Evolutionary conservation across 768 basidiomycete species (phyloP), one percentile per base, ranked within the genome.

Genomic region (Royoungia palumana): DNA sequence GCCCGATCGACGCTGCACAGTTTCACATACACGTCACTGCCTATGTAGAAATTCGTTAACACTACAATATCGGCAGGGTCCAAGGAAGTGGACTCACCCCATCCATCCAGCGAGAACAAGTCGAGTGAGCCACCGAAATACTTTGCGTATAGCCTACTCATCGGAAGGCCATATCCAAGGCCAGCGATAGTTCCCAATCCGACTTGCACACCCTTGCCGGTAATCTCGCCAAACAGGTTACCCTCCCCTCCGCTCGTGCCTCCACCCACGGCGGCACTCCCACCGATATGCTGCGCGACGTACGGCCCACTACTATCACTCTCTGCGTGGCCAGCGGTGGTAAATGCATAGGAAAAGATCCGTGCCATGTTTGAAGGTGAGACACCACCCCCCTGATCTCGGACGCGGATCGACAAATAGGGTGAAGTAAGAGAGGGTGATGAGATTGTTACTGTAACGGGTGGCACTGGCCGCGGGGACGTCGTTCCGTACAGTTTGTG

Each of bases 321-420:
- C 19, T 71, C 73, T 6, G 62, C 56, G 36, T 76, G 70, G 6
- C 82, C 85, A 4, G 89, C 90, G 5, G 92, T 93, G 5, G 91
- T 93, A 64, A 93, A 94, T 6, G 89, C 89, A 65, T 94, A 94
- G 16, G 90, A 91, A 68, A 94, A 94, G 47, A 94, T 87, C 38
- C 81, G 79, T 17, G 77, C 71, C 76, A 93, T 80, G 64, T 93
- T 80, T 10, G 76, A 70, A 3, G 83, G 83, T 0, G 83, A 76
- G 27, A 94, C 83, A 8, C 92, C 92, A 10, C 92, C 92, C 4
- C 92, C 92, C 58, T 90, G 83, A 59, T 94, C 92, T 25, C 92
- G 79, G 17, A 94, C 75, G 34, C 92, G 77, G 38, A 94, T 75
- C 25, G 87, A 87, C 48, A 94, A 78, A 62, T 80, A 86, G 48